Base-by-base conservation (phyloP, 352 stramenopile species). In the Nothophytophthora sp. region DNA sequence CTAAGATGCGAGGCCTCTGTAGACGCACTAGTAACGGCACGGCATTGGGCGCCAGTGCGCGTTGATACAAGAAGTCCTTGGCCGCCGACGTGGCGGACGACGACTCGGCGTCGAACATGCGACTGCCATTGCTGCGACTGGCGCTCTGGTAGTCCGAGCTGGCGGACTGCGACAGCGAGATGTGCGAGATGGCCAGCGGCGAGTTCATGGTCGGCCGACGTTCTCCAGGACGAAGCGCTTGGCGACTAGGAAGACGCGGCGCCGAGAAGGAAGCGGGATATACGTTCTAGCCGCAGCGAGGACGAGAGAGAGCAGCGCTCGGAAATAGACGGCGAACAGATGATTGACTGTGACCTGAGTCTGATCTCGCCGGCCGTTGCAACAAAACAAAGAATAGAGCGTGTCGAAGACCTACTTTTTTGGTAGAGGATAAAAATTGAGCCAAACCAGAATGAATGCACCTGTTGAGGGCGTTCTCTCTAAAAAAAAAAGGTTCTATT, bases 121-220 rank as follows among this genome's bases (percentile, higher is more conserved):
- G 50, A 44, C 51, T 70, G 51, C 28, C 60, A 63, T 67, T 64
- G 27, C 45, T 60, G 45, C 40, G 32, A 34, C 42, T 60, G 15
- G 11, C 34, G 5, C 32, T 36, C 13, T 35, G 27, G 20, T 57
- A 63, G 9, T 28, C 50, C 5, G 62, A 76, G 51, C 54, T 73
- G 24, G 49, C 49, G 18, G 73, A 80, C 39, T 75, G 70, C 35
- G 78, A 86, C 32, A 88, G 48, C 19, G 75, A 76, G 51, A 90
- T 88, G 53, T 81, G 75, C 9, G 79, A 90, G 67, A 90, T 70
- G 34, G 72, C 63, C 28, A 90, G 55, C 34, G 79, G 76, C 30
- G 79, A 86, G 33, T 76, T 36, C 79, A 86, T 81, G 18, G 24
- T 32, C 23, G 28, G 42, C 8, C 28, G 29, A 51, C 58, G 15